Conservation (phyloP, 176 grass and related monocot genomes). For the Alopecurus myosuroides region DNA sequence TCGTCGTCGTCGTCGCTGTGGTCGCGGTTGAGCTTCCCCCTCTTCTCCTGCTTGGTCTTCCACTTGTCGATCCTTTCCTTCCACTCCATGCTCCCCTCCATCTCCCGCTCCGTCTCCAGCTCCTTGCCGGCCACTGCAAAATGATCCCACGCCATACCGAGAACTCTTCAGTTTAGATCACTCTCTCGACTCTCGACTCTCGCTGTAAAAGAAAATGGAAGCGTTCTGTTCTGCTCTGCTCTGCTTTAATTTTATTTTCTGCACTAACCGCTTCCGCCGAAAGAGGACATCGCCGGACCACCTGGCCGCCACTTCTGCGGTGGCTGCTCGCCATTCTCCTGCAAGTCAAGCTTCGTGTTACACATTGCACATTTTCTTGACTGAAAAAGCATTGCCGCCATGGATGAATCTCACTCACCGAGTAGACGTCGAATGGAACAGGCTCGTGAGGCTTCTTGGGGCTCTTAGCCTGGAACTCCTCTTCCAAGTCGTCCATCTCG, state of each 20-base stretch:
- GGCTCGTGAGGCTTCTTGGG: constrained; percentile 59
- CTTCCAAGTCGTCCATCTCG: constrained; percentile 83
- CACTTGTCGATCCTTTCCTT: constrained; percentile 97
- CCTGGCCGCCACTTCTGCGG: constrained; percentile 56
- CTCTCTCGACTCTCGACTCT: neutral
- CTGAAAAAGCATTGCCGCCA: neutral
- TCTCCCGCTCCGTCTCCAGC: constrained; percentile 77
- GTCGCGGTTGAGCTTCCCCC: constrained; percentile 61
- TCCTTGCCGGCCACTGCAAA: constrained; percentile 85
- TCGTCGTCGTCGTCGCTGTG: constrained; percentile 61
- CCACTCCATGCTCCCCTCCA: constrained; percentile 96
- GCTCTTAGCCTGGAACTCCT: constrained; percentile 72
- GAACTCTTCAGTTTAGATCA: neutral
- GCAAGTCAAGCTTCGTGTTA: neutral
- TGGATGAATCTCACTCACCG: constrained; percentile 30
- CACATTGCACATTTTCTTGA: neutral
- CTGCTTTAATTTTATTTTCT: neutral
- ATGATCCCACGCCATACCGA: neutral
- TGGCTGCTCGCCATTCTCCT: constrained; percentile 81
- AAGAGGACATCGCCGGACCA: constrained; percentile 65
- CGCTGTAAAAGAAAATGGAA: neutral
- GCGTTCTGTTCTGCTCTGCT: neutral
- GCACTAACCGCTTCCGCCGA: constrained; percentile 73
- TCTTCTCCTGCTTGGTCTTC: constrained; percentile 86
- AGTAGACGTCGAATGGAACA: constrained; percentile 56